phyloP scores from a whole-genome alignment of 148 eudicot genomes.

The Agrostemma githago region DNA sequence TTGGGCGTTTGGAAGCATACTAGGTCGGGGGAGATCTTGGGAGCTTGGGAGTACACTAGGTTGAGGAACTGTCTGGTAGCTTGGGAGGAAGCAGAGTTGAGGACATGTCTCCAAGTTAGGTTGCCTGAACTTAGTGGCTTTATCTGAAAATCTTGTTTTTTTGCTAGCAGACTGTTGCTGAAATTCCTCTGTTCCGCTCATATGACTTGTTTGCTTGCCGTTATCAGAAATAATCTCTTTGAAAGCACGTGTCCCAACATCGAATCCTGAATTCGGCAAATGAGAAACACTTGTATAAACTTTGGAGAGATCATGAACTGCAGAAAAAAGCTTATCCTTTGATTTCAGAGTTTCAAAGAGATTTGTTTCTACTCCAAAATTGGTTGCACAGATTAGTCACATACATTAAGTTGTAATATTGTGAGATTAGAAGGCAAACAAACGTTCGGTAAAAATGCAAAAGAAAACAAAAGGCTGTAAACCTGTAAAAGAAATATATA shows the following conservation, averaged over 20 bases:
- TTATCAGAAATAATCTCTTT: slow-evolving; percentile 7
- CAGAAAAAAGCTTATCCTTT: slow-evolving; percentile 39
- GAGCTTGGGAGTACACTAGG: not conserved
- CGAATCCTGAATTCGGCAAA: slow-evolving; percentile 15
- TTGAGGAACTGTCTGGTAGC: not conserved
- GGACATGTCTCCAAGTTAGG: slow-evolving; percentile 12
- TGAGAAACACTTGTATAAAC: not conserved
- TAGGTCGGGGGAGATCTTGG: slow-evolving; percentile 8
- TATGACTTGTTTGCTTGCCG: slow-evolving; percentile 6
- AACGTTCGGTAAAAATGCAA: not conserved
- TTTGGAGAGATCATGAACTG: slow-evolving; percentile 24
- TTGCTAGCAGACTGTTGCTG: slow-evolving; percentile 5
- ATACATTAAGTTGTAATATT: too few species aligned
- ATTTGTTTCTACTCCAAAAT: slow-evolving; percentile 26
- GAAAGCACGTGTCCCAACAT: slow-evolving; percentile 3
- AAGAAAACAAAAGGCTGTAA: not conserved
- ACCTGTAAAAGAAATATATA: not conserved
- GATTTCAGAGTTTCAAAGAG: slow-evolving; percentile 52
- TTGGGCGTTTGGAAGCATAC: not conserved
- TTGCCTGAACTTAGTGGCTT: slow-evolving; percentile 22
- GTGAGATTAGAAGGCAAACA: not conserved
- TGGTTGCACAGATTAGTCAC: slow-evolving; percentile 27
- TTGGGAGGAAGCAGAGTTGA: not conserved
- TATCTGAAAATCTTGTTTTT: not conserved
- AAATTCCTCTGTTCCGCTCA: slow-evolving; percentile 5